Evolutionary conservation across 2,329 filamentous ascomycete genomes (phyloP).

Genomic region (Raffaelea arxii): DNA sequence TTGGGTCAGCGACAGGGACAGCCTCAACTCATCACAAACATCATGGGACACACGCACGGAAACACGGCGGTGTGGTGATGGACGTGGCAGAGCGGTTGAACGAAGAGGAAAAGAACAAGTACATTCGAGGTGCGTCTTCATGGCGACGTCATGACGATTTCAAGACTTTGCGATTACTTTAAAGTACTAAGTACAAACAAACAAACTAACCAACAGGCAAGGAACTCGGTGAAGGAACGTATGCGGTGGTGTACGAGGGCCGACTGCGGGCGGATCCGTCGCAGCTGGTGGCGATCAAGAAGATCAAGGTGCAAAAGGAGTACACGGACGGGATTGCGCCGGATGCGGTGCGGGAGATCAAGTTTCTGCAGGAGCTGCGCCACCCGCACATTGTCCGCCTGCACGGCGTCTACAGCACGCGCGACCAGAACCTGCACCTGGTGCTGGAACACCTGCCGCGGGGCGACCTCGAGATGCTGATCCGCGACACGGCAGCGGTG

Average conservation of each 20-base stretch:
- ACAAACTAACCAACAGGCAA: conserved; percentile 45
- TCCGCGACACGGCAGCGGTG: conserved; percentile 69
- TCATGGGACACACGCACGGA: conserved; percentile 15
- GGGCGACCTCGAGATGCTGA: conserved; percentile 92
- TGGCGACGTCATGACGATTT: background rate
- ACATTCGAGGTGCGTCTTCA: conserved; percentile 41
- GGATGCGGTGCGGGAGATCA: conserved; percentile 92
- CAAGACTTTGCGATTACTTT: background rate
- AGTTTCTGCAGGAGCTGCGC: conserved; percentile 84
- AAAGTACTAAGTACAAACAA: background rate
- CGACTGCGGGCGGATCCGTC: conserved; percentile 64
- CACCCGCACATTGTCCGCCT: conserved; percentile 95
- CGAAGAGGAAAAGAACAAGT: conserved; percentile 75
- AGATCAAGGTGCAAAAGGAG: conserved; percentile 79
- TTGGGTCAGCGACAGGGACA: conserved; percentile 4
- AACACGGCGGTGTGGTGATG: conserved; percentile 27
- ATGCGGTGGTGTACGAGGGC: conserved; percentile 89
- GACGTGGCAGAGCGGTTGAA: conserved; percentile 74
- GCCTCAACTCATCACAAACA: conserved; percentile 1
- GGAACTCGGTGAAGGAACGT: conserved; percentile 92
- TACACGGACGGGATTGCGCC: conserved; percentile 87
- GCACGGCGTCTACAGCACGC: conserved; percentile 86
- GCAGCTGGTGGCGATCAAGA: conserved; percentile 80
- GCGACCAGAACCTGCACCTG: conserved; percentile 91
- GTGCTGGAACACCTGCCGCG: conserved; percentile 89